phyloP scores from a whole-genome alignment of 1,284 basidiomycete species.

The Papiliotrema nemorosa region DNA sequence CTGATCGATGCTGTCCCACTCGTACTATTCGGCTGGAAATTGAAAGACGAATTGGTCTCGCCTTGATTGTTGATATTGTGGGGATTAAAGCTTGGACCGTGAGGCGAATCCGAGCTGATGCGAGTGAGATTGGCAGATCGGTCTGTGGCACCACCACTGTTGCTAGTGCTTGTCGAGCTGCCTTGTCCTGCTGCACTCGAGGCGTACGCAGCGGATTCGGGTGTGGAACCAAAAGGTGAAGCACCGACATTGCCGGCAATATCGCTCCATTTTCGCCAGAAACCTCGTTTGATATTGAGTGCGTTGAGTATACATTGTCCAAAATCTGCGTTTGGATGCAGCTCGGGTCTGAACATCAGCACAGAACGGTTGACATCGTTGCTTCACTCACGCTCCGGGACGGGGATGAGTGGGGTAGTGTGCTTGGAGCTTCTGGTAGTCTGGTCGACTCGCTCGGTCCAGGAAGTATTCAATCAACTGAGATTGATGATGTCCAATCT shows the following conservation, averaged over 20 bases:
- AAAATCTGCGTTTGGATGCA: conserved; percentile 29
- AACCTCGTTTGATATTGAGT: conserved; percentile 45
- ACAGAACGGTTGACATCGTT: not conserved
- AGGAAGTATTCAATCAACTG: conserved; percentile 47
- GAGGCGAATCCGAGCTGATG: not conserved
- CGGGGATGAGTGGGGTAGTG: conserved; percentile 47
- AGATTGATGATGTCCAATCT: conserved; percentile 45
- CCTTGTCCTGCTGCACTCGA: conserved; percentile 1
- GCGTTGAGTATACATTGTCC: conserved; percentile 39
- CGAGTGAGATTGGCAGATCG: not conserved
- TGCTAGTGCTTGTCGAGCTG: not conserved
- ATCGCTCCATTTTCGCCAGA: conserved; percentile 22
- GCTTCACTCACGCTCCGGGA: conserved; percentile 28
- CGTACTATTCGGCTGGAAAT: no score
- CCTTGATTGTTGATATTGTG: no score
- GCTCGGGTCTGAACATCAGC: conserved; percentile 18
- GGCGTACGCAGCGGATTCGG: conserved; percentile 12
- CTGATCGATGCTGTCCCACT: no score
- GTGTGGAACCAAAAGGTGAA: conserved; percentile 30
- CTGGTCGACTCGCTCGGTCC: conserved; percentile 39
- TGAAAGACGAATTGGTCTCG: no score
- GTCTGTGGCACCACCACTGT: not conserved
- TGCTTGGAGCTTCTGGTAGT: conserved; percentile 36
- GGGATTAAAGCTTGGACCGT: no score
- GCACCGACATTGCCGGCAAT: conserved; percentile 8